Evolutionary conservation across 129 eudicot genomes (phyloP), one percentile per base, ranked within the genome.

Genomic region (Escallonia herrerae): DNA sequence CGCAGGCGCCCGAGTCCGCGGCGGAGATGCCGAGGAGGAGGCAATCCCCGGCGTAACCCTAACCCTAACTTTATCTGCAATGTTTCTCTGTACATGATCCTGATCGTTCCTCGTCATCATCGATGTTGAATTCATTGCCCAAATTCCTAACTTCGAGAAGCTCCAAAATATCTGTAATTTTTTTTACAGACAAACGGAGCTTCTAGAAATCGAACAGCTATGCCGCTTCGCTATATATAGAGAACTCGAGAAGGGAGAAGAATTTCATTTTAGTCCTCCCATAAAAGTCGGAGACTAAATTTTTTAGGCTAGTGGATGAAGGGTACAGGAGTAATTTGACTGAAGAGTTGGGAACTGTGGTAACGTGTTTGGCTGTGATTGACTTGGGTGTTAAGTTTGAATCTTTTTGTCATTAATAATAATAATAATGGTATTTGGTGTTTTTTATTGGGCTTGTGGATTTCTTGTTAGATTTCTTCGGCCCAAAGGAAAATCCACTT

Each of bases 401-500:
- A 22, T 22, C 33, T 22, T 22, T 22, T 22, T 22, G 33, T 22
- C 33, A 22, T 22, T 22, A 22, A 22, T 22, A 22, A 22, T 22
- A 22, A 22, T 22, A 22, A 22, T 9, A 60, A 50, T 22, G 60
- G 8, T 46, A 44, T 2, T 5, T 40, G 37, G 41, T 15, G 6
- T 40, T 43, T 45, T 52, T 42, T 62, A 15, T 15, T 53, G 56
- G 68, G 56, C 46, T 7, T 38, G 46, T 15, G 41, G 10, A 14
- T 43, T 9, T 13, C 3, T 7, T 7, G 40, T 7, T 10, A 47
- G 48, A 40, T 73, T 65, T n/a, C 67, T 73, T 66, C 43, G 52
- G 78, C 68, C 72, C 78, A 58, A 74, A 74, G 62, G 66, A 74
- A 58, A 74, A 67, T 74, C 68, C 63, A 60, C 7, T 63, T 66